Conservation (phyloP, 768 basidiomycete species). For the Rhodotorula toruloides region DNA sequence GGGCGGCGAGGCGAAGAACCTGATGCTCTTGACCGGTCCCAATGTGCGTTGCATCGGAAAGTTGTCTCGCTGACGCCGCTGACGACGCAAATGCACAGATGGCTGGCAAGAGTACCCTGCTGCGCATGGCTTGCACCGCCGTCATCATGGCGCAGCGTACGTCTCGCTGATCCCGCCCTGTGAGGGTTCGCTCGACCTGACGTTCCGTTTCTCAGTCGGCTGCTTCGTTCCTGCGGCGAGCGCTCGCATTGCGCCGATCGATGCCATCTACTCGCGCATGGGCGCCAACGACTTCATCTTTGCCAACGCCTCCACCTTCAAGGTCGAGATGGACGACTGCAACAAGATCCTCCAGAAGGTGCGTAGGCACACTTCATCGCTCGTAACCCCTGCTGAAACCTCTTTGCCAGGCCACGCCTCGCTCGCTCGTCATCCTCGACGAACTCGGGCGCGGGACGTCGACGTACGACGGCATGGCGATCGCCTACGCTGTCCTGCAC, state of each 20-base stretch:
- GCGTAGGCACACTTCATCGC: conserved; percentile 21
- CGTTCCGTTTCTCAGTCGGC: conserved; percentile 74
- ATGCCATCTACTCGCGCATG: conserved; percentile 92
- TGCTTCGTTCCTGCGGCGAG: conserved; percentile 84
- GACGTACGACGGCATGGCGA: conserved; percentile 98
- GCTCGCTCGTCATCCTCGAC: conserved; percentile 88
- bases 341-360: conserved; percentile 58
- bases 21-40: conserved; percentile 79
- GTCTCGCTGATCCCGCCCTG: conserved; percentile 9
- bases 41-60: conserved; percentile 38
- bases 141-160: conserved; percentile 57
- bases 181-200: conserved; percentile 54
- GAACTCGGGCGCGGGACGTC: conserved; percentile 80
- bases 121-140: conserved; percentile 94
- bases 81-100: no score
- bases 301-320: conserved; percentile 79
- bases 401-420: conserved; percentile 71
- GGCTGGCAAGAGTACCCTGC: conserved; percentile 54
- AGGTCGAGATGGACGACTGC: conserved; percentile 88
- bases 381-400: neutral
- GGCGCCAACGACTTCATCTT: conserved; percentile 99
- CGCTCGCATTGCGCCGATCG: conserved; percentile 80
- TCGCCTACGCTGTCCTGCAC: conserved; percentile 90
- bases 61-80: neutral
- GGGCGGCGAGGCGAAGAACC: conserved; percentile 63